Base-by-base conservation (phyloP, 129 eudicot species). In the Ambrosia artemisiifolia region DNA sequence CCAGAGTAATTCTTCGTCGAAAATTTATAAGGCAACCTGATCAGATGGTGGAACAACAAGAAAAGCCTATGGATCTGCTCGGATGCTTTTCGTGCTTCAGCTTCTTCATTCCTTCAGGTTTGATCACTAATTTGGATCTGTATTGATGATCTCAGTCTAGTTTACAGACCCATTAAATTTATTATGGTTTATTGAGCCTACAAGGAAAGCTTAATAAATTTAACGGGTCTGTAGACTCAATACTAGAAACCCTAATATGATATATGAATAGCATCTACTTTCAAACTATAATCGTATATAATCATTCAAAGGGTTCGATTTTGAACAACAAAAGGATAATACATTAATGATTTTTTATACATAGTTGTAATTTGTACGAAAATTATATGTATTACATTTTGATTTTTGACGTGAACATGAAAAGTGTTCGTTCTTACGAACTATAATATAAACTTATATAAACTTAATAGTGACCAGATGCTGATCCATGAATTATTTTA, bases 71-170 rank as follows among this genome's bases (percentile, higher is more conserved):
- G 0, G 59, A 60, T 74, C 38, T 88, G 24, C 66, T 88, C 2
- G 96, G 91, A 74, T 88, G 96, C 77, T 60, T 79, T 13, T 81
- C 87, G 32, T 88, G 96, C 83, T 82, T 81, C 82, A 81, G 89
- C 46, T 66, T 88, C 69, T 88, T 88, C 82, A 60, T 71, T 12
- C 76, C 76, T 67, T 3, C 71, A 51, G 91, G 96, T 82, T 20
- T 72, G 48, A 44, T 67, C 14, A 0, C 43, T 9, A 1, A 56
- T 56, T n/a, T 57, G 38, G 38, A 57, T 24, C 38, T 57, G 6
- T n/a, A 11, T n/a, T n/a, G n/a, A n/a, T n/a, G n/a, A n/a, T n/a
- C n/a, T n/a, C n/a, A n/a, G n/a, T n/a, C n/a, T n/a, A n/a, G n/a
- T n/a, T n/a, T n/a, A 36, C 42, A 36, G 42, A 36, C 11, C 2